Evolutionary conservation across 2,329 filamentous ascomycete species (phyloP), one percentile per base, ranked within the genome.

Genomic region (Fonsecaea nubica): DNA sequence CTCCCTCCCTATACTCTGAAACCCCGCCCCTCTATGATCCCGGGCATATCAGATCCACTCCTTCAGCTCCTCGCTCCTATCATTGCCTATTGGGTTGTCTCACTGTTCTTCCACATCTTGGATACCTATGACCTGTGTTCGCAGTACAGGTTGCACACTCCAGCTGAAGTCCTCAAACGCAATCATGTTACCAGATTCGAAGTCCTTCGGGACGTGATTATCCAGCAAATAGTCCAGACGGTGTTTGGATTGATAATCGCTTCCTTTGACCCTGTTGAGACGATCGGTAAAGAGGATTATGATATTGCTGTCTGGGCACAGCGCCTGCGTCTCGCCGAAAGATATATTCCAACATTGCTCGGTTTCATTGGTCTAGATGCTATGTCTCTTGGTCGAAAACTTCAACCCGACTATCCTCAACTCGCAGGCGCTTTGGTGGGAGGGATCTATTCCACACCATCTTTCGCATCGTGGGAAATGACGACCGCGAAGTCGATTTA

Each of bases 141-240:
- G 18, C 88, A 96, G 74, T 97, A 98, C 80, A 90, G 95, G 69
- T 85, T 99, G 50, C 95, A 99, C 80, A 98, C 95, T 0, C 95
- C 95, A 13, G 93, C 92, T 60, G 94, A 98, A 79, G 90, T 98
- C 69, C 77, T 89, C 40, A 92, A 92, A 78, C 88, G 93, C 74
- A 97, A 97, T 79, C 92, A 92, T 75, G 94, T 92, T 61, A 87
- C 91, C 55, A 88, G 92, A 69, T 92, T 87, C 80, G 90, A 97
- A 75, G 93, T 97, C 3, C 87, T 94, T 69, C 89, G 92, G 77
- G 94, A 98, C 82, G 94, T 98, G 72, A 81, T 98, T 63, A 77
- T 98, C 65, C 94, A 99, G 80, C 95, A 99, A 77, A 78, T 94
- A 67, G 91, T 99, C 57, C 95, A 99, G 82, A 90, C 92, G 30